Conservation (phyloP, 495 filamentous ascomycete genomes). For the Aspergillus conjunctus region DNA sequence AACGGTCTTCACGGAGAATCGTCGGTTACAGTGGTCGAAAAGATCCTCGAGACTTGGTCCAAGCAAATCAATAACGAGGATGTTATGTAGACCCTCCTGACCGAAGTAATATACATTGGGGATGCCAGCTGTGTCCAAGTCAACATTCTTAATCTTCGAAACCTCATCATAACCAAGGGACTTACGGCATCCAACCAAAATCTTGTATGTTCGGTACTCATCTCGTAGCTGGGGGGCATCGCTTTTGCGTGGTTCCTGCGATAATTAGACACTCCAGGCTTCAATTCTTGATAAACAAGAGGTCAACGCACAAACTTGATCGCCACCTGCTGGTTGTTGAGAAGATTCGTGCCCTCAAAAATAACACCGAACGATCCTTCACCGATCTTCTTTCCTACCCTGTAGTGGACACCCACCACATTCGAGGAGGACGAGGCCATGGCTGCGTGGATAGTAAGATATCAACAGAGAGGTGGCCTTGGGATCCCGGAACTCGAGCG, state of each 20-base stretch:
- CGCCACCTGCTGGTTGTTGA: conserved; percentile 99
- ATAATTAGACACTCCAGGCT: conserved; percentile 15
- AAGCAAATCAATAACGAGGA: conserved; percentile 96
- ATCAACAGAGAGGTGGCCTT: conserved; percentile 26
- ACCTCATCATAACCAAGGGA: conserved; percentile 32
- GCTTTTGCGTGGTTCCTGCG: conserved; percentile 94
- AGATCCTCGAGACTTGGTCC: conserved; percentile 96
- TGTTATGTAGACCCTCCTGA: conserved; percentile 98
- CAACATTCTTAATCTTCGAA: conserved; percentile 25
- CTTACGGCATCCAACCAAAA: conserved; percentile 98
- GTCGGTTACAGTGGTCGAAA: conserved; percentile 95
- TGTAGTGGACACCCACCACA: conserved; percentile 98
- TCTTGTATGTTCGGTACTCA: conserved; percentile 99
- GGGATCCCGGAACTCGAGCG: conserved; percentile 31
- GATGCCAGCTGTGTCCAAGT: conserved; percentile 73
- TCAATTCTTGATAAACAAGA: neutral
- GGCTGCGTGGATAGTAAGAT: conserved; percentile 21
- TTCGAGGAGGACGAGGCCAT: conserved; percentile 98
- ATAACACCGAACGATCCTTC: conserved; percentile 99
- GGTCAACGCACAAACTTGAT: conserved; percentile 91
- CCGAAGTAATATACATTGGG: conserved; percentile 99
- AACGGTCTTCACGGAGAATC: conserved; percentile 95
- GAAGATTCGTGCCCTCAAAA: conserved; percentile 96
- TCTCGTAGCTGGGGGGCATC: conserved; percentile 97
- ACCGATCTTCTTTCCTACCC: conserved; percentile 99